Evolutionary conservation across 2,329 filamentous ascomycete species (phyloP), one percentile per base, ranked within the genome.

Genomic region (Cucurbitaria berberidis): DNA sequence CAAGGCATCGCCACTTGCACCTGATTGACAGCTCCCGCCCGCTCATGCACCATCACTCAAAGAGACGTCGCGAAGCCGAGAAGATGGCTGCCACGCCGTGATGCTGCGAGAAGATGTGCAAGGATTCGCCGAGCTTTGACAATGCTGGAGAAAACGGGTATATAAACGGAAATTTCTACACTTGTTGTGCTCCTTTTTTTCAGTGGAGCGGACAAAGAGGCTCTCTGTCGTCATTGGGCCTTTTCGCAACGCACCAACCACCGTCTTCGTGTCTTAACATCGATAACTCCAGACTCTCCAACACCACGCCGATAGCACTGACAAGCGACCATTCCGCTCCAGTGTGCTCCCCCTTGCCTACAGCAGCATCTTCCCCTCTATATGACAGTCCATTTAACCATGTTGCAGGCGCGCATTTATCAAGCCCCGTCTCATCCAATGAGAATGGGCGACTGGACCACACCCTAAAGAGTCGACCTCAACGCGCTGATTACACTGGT

Each of bases 381-480:
- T 64, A 57, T 67, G 66, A 67, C 65, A 64, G 53, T 52, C 59
- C 48, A 45, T 69, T 67, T 72, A 67, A 69, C 68, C 62, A 72
- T 65, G 62, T 63, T 66, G 64, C 69, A 72, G 69, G 63, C 60
- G 62, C 63, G 57, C 53, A 58, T 54, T 57, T 54, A 45, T 60
- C 64, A 55, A 57, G 50, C 57, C 40, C 30, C 36, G 51, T 48
- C 60, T 64, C 66, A 56, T 67, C 69, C 69, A 72, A 72, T 72
- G 41, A 69, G 58, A 69, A 65, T 62, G 60, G 60, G 48, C 57
- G 55, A 52, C 52, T 63, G 51, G 59, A 60, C 60, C 63, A 63
- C 61, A 60, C 60, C 48, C 45, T 65, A 60, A 53, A 38, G 49
- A 60, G 41, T 56, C 59, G 36, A 48, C 30, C 51, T 56, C 53